Evolutionary conservation across 495 filamentous ascomycete species (phyloP), one percentile per base, ranked within the genome.

Genomic region (Aspergillus sclerotioniger): DNA sequence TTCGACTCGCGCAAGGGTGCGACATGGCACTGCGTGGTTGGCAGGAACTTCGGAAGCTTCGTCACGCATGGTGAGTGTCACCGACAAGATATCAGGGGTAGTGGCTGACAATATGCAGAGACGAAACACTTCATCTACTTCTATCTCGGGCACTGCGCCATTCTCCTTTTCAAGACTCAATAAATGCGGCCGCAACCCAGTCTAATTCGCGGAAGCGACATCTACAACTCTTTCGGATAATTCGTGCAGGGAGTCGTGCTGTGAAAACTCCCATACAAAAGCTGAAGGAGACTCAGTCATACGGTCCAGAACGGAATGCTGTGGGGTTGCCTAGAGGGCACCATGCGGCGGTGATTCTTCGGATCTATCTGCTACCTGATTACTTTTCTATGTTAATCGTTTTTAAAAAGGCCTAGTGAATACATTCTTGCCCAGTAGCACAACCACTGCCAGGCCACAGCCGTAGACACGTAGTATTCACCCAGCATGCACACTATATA

Each of bases 51-150:
- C 72, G 94, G 94, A 65, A 97, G 93, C 77, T 99, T 96, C 64
- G 95, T 99, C 44, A 99, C 94, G 25, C 94, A 99, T 67, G 94
- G 92, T 96, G 83, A 57, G 81, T 60, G 19, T 45, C 8, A 15
- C 5, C 19, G 0, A 19, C 15, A 17, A 1, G 3, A 48, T 20
- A 16, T 53, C 16, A 21, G 25, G 28, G 44, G 16, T 21, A 31
- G 9, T 19, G 29, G 25, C 58, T 57, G 58, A 67, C 67, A 16
- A 28, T 46, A 29, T 25, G 4, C 77, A 97, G 92, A 99, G 72
- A 97, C 94, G 41, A 96, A 96, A 76, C 94, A 99, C 76, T 99
- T 99, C 80, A 97, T 98, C 71, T 99, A 99, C 80, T 99, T 99
- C 82, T 98, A 98, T 77, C 90, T 98, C 58, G 94, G 94, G 49